Percentiles rank a stretch among this genome's conserved stretches.
phyloP scores from a whole-genome alignment of 495 filamentous ascomycete genomes.

The Trichoderma asperelloides region DNA sequence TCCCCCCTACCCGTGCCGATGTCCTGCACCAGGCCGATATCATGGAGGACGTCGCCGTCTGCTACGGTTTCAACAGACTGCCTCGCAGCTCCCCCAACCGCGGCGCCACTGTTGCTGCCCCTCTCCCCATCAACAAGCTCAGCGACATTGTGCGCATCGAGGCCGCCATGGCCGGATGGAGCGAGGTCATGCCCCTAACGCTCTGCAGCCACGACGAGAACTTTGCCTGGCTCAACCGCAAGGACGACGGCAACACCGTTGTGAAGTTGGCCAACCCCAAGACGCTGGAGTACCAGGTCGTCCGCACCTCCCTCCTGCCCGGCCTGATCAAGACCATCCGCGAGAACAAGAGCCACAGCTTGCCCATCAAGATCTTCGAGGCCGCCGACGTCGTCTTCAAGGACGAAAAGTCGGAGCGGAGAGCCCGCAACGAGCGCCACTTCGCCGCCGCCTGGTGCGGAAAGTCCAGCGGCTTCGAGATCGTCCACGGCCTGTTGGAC shows the following conservation, averaged over 20 bases:
- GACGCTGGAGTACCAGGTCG: constrained; percentile 92
- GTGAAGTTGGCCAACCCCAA: constrained; percentile 93
- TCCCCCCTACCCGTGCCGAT: constrained; percentile 86
- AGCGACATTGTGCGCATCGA: constrained; percentile 85
- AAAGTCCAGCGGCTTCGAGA: constrained; percentile 91
- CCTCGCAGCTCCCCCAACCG: constrained; percentile 75
- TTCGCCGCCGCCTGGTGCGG: constrained; percentile 94
- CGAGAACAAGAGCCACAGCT: constrained; percentile 83
- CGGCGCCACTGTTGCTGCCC: constrained; percentile 73
- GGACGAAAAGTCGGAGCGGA: constrained; percentile 66
- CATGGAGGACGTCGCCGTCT: constrained; percentile 96
- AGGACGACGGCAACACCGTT: constrained; percentile 76
- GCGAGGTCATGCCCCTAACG: constrained; percentile 91
- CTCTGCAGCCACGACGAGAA: constrained; percentile 98
- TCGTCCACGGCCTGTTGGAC: constrained; percentile 90
- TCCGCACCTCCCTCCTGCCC: constrained; percentile 79
- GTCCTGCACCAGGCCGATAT: constrained; percentile 95
- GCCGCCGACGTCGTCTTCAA: constrained; percentile 88
- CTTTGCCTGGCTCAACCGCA: constrained; percentile 89
- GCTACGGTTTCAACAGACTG: constrained; percentile 92
- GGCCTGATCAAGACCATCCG: constrained; percentile 90
- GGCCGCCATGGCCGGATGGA: constrained; percentile 90
- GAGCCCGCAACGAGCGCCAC: constrained; percentile 83
- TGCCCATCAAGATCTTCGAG: constrained; percentile 93
- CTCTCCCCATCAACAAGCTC: constrained; percentile 89